Conservation (phyloP, 2,329 filamentous ascomycete species). For the Cucurbitaria berberidis region DNA sequence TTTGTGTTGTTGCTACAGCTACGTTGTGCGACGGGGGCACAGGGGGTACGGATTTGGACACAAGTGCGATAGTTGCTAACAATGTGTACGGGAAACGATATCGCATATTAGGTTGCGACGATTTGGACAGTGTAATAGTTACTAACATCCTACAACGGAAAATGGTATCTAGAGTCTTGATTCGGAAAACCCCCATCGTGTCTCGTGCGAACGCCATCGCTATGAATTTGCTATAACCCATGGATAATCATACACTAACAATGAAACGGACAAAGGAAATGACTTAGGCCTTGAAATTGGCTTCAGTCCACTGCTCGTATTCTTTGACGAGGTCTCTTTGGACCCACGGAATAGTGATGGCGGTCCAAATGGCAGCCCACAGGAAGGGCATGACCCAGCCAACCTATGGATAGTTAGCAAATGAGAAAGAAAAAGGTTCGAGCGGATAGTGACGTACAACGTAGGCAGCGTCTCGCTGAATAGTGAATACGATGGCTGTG, state of each 20-base stretch:
- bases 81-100: no score
- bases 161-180: conserved; percentile 13
- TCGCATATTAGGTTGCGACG: no score
- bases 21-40: background rate
- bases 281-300: conserved; percentile 46
- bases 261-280: conserved; percentile 1
- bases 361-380: conserved; percentile 57
- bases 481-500: conserved; percentile 56
- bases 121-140: no score
- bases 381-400: conserved; percentile 59
- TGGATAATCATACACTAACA: background rate
- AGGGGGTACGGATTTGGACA: background rate
- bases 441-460: conserved; percentile 44
- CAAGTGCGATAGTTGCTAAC: no score
- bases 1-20: no score
- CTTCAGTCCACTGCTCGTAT: conserved; percentile 45
- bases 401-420: conserved; percentile 39
- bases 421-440: background rate
- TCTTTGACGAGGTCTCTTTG: conserved; percentile 45
- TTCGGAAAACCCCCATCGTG: background rate
- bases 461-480: conserved; percentile 56
- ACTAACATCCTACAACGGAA: conserved; percentile 7
- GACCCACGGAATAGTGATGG: conserved; percentile 55
- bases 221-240: conserved; percentile 4
- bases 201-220: conserved; percentile 11